Percentiles rank a stretch among this genome's conserved stretches.
Evolutionary conservation across 108 stramenopile genomes (phyloP).

Genomic region (Discostella pseudostelligera): DNA sequence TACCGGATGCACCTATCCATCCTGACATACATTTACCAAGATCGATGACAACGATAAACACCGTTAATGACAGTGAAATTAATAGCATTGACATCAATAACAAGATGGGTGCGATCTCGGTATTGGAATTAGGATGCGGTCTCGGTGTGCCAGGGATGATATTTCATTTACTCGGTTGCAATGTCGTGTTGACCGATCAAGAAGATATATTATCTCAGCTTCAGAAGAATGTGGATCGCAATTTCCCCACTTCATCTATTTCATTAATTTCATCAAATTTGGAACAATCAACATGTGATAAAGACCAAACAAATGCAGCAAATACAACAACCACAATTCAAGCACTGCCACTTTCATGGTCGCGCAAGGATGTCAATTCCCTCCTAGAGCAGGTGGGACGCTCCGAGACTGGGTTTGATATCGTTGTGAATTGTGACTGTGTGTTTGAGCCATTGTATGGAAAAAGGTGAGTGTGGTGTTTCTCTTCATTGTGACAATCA

Average conservation of each 20-base stretch:
- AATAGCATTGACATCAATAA: background rate
- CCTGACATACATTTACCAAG: too few relatives aligned
- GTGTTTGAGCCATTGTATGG: conserved; percentile 86
- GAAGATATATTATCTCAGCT: conserved; percentile 67
- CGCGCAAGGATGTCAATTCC: conserved; percentile 29
- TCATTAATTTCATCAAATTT: too few relatives aligned
- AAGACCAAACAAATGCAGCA: conserved; percentile 12
- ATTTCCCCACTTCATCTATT: conserved; percentile 49
- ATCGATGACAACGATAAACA: conserved; percentile 6
- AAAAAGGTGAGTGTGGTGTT: conserved; percentile 16
- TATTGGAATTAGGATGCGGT: conserved; percentile 84
- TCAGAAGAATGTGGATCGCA: conserved; percentile 47
- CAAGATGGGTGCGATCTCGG: conserved; percentile 4
- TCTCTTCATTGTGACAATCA: background rate
- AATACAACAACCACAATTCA: conserved; percentile 14
- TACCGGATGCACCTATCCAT: background rate
- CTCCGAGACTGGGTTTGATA: conserved; percentile 53
- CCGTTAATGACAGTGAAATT: too few relatives aligned
- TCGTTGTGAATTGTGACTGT: conserved; percentile 85
- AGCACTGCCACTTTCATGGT: conserved; percentile 55
- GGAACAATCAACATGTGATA: background rate
- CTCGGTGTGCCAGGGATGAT: conserved; percentile 86
- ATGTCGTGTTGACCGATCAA: conserved; percentile 71
- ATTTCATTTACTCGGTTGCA: conserved; percentile 41
- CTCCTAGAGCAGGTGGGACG: conserved; percentile 18